These are phyloP conservation scores for Tilletia indica DNA, from an alignment of 1,284 basidiomycete genomes.

Conservation along the genomic window DNA sequence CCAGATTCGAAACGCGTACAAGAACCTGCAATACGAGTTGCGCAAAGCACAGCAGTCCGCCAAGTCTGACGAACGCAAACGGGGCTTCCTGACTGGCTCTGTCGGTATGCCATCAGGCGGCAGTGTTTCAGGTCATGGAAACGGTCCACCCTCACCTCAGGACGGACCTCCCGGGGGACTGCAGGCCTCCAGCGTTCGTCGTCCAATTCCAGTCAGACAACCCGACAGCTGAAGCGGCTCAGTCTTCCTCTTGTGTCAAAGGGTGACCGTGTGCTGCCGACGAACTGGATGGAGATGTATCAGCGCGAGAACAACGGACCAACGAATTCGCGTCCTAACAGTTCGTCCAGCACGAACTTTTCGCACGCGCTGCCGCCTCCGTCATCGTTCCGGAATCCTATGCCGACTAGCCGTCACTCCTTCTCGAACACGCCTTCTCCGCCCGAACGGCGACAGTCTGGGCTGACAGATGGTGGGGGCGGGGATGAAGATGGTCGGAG, in stretches of 20 bases:
- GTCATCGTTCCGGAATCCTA: neutral
- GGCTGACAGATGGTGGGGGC: neutral
- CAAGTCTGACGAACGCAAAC: slow-evolving; percentile 27
- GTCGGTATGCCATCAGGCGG: neutral
- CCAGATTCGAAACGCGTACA: slow-evolving; percentile 44
- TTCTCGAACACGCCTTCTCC: slow-evolving; percentile 12
- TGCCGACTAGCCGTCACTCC: neutral
- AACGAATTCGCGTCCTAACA: neutral
- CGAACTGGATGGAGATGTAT: slow-evolving; percentile 16
- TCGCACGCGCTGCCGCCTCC: neutral
- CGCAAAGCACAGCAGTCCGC: slow-evolving; percentile 30
- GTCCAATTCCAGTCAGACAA: slow-evolving; percentile 14
- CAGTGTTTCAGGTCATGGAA: neutral
- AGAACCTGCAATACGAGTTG: slow-evolving; percentile 41
- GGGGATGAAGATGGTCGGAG: slow-evolving; percentile 9
- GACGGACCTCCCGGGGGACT: neutral
- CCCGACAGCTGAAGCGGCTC: slow-evolving; percentile 8
- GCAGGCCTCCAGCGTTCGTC: neutral
- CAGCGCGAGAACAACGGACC: neutral
- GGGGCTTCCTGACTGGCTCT: slow-evolving; percentile 20
- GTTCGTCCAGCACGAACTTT: slow-evolving; percentile 14
- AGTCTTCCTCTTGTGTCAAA: slow-evolving; percentile 4
- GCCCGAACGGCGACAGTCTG: neutral
- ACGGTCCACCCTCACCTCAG: neutral
- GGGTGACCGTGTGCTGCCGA: neutral